Evolutionary conservation across 768 basidiomycete genomes (phyloP), one percentile per base, ranked within the genome.

Genomic region (Suillus ampliporus): DNA sequence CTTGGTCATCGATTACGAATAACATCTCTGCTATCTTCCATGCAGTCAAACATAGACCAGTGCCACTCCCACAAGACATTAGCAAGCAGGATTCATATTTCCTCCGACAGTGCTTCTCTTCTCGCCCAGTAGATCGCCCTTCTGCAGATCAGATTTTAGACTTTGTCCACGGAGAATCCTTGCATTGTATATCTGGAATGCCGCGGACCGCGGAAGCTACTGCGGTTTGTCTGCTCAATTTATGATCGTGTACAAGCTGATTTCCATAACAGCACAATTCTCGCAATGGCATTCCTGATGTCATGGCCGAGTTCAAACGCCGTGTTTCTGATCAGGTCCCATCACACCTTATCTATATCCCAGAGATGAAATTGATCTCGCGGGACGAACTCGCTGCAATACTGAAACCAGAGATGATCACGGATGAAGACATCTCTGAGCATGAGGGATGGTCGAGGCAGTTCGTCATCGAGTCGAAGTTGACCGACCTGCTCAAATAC

Each of bases 251-350:
- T 37, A n/a, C 14, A 37, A 53, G n/a, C 35, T 53, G 4, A 53
- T 53, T 14, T 35, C 14, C 21, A 21, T 37, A 23, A 7, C 52
- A 53, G 52, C n/a, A 15, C 15, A 7, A 21, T n/a, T 19, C n/a
- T 14, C 6, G 14, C n/a, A 8, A 21, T 15, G 52, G 52, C n/a
- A 53, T 53, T 35, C 52, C 52, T 37, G 52, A 37, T 14, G 35
- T 53, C 7, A 8, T 53, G 7, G 21, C n/a, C 7, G 44, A 59
- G 58, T 62, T 67, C 50, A 51, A 66, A 17, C 60, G 60, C 34
- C 52, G 37, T 58, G 61, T 58, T 23, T 62, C 38, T 58, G 54
- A 61, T 40, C 17, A 23, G 17, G 19, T 59, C 26, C 61, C 61
- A 13, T 17, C 47, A 17, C 57, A 53, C 28, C 34, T 62, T 41